phyloP scores from a whole-genome alignment of 2,329 filamentous ascomycete species.

The Aspergillus proliferans region DNA sequence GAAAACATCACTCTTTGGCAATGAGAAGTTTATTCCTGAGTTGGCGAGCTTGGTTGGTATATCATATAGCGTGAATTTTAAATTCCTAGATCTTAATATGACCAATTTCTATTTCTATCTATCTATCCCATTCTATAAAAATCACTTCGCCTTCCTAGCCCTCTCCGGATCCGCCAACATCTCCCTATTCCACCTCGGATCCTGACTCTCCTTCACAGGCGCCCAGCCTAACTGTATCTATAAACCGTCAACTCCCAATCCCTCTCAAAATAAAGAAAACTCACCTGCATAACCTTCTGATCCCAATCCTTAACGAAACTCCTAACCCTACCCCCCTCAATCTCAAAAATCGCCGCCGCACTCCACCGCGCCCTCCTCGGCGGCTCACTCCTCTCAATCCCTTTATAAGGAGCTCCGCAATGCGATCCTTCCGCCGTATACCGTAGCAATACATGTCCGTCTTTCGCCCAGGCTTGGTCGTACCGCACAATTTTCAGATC shows the following conservation, averaged over 20 bases:
- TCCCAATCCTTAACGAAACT: constrained; percentile 37
- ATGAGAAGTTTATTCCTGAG: too few relatives aligned
- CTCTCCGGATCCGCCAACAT: constrained; percentile 13
- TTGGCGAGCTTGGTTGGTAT: too few relatives aligned
- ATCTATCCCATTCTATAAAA: background rate
- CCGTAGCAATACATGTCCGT: constrained; percentile 28
- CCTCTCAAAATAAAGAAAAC: background rate
- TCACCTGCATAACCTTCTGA: constrained; percentile 21
- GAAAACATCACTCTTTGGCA: too few relatives aligned
- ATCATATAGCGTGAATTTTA: background rate
- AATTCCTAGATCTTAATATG: background rate
- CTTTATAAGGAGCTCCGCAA: constrained; percentile 29
- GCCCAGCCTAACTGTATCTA: constrained; percentile 18
- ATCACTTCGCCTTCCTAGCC: constrained; percentile 6
- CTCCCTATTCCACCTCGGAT: constrained; percentile 15
- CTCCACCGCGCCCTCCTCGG: constrained; percentile 29
- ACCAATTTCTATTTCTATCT: background rate
- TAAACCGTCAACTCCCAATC: background rate
- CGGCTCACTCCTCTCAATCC: constrained; percentile 25
- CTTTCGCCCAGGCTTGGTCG: constrained; percentile 32
- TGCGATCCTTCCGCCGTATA: constrained; percentile 35
- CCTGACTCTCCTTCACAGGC: constrained; percentile 12
- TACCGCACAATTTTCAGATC: constrained; percentile 32
- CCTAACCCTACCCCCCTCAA: constrained; percentile 29
- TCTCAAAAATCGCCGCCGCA: constrained; percentile 35